A percentile compares a stretch with the other conserved stretches of the same genome.
phyloP scores from a whole-genome alignment of 2,329 filamentous ascomycete genomes.

The Phoma sp. region DNA sequence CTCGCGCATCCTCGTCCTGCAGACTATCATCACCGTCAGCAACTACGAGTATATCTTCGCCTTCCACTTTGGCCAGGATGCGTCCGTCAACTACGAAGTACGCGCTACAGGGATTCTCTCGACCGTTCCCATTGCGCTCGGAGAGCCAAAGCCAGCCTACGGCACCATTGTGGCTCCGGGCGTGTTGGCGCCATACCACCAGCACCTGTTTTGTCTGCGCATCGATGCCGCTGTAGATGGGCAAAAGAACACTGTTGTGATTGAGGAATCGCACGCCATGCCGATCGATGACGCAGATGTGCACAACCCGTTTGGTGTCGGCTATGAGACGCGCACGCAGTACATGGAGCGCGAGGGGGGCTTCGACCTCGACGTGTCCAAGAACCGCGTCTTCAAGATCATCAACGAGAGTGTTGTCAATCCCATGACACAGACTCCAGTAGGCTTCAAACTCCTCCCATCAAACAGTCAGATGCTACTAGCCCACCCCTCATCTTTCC shows the following conservation, averaged over 20 bases:
- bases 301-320: constrained; percentile 29
- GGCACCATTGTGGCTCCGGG: constrained; percentile 51
- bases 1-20: constrained; percentile 30
- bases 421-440: constrained; percentile 55
- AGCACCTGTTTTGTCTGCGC: constrained; percentile 53
- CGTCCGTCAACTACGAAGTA: constrained; percentile 50
- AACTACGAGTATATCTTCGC: constrained; percentile 48
- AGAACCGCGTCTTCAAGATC: constrained; percentile 54
- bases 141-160: constrained; percentile 41
- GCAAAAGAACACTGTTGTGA: constrained; percentile 39
- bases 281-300: constrained; percentile 13
- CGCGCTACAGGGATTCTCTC: constrained; percentile 54
- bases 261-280: constrained; percentile 35
- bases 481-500: constrained; percentile 28
- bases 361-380: constrained; percentile 25
- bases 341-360: constrained; percentile 21
- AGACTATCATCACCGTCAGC: constrained; percentile 34
- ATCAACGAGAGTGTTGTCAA: constrained; percentile 57
- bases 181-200: constrained; percentile 53
- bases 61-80: constrained; percentile 52
- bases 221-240: constrained; percentile 54
- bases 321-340: constrained; percentile 22
- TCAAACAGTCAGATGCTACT: constrained; percentile 34
- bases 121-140: constrained; percentile 46
- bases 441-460: constrained; percentile 59